These are phyloP conservation scores for Orbilia javanica DNA, from an alignment of 2,329 filamentous ascomycete genomes.

Conservation along the genomic window DNA sequence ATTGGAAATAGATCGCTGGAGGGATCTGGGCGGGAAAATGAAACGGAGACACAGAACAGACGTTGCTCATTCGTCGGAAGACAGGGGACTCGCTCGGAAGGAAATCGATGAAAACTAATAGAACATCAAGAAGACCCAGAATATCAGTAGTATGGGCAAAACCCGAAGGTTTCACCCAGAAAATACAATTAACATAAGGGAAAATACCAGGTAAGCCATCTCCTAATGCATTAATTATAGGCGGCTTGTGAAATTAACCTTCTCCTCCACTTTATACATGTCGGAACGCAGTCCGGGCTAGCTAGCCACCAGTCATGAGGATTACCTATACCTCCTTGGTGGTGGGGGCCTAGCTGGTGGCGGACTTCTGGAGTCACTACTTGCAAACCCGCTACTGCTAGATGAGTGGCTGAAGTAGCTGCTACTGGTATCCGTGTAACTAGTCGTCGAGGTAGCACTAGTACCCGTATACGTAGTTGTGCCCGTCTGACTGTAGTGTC, in stretches of 20 bases:
- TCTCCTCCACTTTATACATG: slow-evolving; percentile 39
- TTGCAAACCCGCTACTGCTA: slow-evolving; percentile 58
- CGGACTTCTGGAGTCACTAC: slow-evolving; percentile 42
- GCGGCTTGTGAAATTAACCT: slow-evolving; percentile 19
- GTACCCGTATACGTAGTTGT: slow-evolving; percentile 46
- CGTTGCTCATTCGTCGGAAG: slow-evolving; percentile 26
- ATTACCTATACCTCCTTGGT: slow-evolving; percentile 51
- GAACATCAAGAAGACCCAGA: slow-evolving; percentile 8
- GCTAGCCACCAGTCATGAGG: not conserved
- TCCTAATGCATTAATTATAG: not conserved
- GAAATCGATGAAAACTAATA: slow-evolving; percentile 30
- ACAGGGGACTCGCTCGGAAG: slow-evolving; percentile 33
- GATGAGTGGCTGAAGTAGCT: slow-evolving; percentile 57
- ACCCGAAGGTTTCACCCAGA: slow-evolving; percentile 25
- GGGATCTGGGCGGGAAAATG: slow-evolving; percentile 11
- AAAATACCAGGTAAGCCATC: slow-evolving; percentile 39
- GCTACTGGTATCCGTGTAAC: slow-evolving; percentile 53
- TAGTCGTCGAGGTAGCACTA: slow-evolving; percentile 40
- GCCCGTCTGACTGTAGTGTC: slow-evolving; percentile 27
- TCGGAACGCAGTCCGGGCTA: not conserved
- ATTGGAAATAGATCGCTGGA: slow-evolving; percentile 26
- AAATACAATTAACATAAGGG: slow-evolving; percentile 1
- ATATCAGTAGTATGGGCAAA: slow-evolving; percentile 47
- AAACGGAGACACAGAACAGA: slow-evolving; percentile 7
- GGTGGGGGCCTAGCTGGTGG: slow-evolving; percentile 46